Percentiles rank a stretch among this genome's conserved stretches.
Conservation (phyloP, 192 early-diverging fungal species). For the Coemansia biformis region DNA sequence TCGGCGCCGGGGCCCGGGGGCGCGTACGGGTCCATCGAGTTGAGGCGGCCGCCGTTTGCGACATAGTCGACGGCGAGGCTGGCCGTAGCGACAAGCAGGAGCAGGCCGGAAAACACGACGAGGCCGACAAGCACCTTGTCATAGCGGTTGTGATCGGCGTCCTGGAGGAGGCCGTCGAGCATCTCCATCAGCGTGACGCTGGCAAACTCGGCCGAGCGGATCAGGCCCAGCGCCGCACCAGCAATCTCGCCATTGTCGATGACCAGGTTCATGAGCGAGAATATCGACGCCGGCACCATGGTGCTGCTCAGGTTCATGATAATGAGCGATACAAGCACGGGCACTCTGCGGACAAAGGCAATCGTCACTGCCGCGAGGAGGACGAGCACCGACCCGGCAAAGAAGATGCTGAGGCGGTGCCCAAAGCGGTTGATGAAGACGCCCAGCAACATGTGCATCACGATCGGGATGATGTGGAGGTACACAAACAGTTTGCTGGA, state of each 20-base stretch:
- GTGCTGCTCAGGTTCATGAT: slow-evolving; percentile 43
- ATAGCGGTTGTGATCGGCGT: slow-evolving; percentile 47
- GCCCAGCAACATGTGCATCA: slow-evolving; percentile 52
- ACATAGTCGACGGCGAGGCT: slow-evolving; percentile 24
- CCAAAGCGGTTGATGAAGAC: slow-evolving; percentile 56
- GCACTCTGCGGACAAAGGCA: slow-evolving; percentile 29
- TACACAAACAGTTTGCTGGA: slow-evolving; percentile 50
- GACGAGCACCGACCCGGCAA: slow-evolving; percentile 31
- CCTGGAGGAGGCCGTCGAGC: slow-evolving; percentile 50
- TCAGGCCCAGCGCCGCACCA: slow-evolving; percentile 47
- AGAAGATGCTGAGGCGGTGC: slow-evolving; percentile 43
- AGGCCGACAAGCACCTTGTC: slow-evolving; percentile 47
- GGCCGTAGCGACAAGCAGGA: slow-evolving; percentile 27
- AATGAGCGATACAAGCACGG: slow-evolving; percentile 31
- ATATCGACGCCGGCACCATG: slow-evolving; percentile 42
- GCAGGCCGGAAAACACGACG: slow-evolving; percentile 31
- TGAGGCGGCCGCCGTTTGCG: slow-evolving; percentile 25
- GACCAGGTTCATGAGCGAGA: slow-evolving; percentile 45
- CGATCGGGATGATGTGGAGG: slow-evolving; percentile 54
- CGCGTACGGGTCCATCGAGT: slow-evolving; percentile 36
- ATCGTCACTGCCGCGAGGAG: slow-evolving; percentile 40
- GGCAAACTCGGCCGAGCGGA: slow-evolving; percentile 48
- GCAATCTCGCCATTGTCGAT: slow-evolving; percentile 47
- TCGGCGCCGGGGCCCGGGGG: not conserved
- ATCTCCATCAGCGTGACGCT: slow-evolving; percentile 51